Conservation (phyloP, 2,329 filamentous ascomycete genomes). For the Colletotrichum agaves region DNA sequence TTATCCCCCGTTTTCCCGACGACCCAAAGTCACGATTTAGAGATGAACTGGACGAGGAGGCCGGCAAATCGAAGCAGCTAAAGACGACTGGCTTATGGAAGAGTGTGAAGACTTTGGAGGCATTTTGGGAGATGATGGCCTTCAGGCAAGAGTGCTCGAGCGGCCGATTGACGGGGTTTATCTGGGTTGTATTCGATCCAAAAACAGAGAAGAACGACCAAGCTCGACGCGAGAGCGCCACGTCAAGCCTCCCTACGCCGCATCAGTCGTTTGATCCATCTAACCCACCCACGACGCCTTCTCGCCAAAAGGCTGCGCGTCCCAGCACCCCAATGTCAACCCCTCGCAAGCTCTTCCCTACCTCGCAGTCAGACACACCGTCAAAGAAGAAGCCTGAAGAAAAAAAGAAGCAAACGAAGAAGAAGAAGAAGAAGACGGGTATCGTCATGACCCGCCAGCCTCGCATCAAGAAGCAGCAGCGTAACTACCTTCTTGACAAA, state of each 20-base stretch:
- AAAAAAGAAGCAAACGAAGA: conserved; percentile 53
- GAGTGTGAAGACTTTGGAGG: conserved; percentile 83
- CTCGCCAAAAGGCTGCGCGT: conserved; percentile 40
- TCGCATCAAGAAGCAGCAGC: conserved; percentile 68
- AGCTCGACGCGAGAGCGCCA: conserved; percentile 1
- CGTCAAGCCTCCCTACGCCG: conserved; percentile 42
- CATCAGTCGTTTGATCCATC: conserved; percentile 43
- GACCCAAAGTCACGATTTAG: conserved; percentile 94
- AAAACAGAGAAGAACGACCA: conserved; percentile 34
- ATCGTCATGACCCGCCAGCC: conserved; percentile 72
- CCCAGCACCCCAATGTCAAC: conserved; percentile 47
- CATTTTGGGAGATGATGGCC: conserved; percentile 99
- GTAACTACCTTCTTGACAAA: conserved; percentile 60
- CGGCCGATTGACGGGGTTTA: conserved; percentile 89
- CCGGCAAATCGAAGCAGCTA: conserved; percentile 65
- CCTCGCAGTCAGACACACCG: conserved; percentile 5
- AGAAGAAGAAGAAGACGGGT: conserved; percentile 63
- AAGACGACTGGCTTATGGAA: conserved; percentile 79
- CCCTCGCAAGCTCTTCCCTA: conserved; percentile 47
- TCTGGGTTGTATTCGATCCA: conserved; percentile 89
- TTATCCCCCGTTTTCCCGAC: conserved; percentile 92
- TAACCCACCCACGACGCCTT: conserved; percentile 46
- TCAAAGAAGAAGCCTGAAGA: conserved; percentile 49
- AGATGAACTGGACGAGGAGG: conserved; percentile 87
- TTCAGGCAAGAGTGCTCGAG: conserved; percentile 96